These are phyloP conservation scores for Nicotiana otophora DNA, from an alignment of 257 asterid species.

Conservation along the genomic window DNA sequence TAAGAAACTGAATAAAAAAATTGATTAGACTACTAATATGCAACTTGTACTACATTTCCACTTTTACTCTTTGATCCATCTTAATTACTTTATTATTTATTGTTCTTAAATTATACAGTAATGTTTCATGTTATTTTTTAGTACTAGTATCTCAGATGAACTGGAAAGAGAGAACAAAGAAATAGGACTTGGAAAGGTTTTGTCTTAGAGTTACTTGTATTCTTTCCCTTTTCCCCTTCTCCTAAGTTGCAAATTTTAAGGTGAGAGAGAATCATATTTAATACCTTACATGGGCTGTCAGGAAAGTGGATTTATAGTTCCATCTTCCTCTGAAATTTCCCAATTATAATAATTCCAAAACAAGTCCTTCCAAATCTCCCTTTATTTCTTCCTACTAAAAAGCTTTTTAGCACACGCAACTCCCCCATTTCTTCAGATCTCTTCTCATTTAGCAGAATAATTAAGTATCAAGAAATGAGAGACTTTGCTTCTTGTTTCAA, in stretches of 20 bases:
- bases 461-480: slow-evolving; percentile 36
- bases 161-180: slow-evolving; percentile 32
- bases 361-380: slow-evolving; percentile 12
- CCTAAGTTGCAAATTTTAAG: slow-evolving; percentile 34
- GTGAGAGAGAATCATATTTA: slow-evolving; percentile 22
- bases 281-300: slow-evolving; percentile 22
- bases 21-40: background rate
- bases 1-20: background rate
- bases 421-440: background rate
- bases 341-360: slow-evolving; percentile 9
- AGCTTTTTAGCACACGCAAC: too few species aligned
- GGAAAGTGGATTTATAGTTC: slow-evolving; percentile 22
- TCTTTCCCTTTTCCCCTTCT: slow-evolving; percentile 9
- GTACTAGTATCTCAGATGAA: slow-evolving; percentile 26
- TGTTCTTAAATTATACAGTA: background rate
- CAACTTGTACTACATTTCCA: background rate
- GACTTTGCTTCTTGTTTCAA: slow-evolving; percentile 58
- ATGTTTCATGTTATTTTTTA: background rate
- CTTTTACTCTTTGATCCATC: background rate
- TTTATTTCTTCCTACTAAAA: background rate
- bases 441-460: background rate
- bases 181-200: slow-evolving; percentile 13
- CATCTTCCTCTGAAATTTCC: slow-evolving; percentile 19
- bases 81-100: background rate
- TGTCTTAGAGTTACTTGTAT: slow-evolving; percentile 1